Evolutionary conservation across 176 grass and related monocot genomes (phyloP), one percentile per base, ranked within the genome.

Genomic region (Typha latifolia): DNA sequence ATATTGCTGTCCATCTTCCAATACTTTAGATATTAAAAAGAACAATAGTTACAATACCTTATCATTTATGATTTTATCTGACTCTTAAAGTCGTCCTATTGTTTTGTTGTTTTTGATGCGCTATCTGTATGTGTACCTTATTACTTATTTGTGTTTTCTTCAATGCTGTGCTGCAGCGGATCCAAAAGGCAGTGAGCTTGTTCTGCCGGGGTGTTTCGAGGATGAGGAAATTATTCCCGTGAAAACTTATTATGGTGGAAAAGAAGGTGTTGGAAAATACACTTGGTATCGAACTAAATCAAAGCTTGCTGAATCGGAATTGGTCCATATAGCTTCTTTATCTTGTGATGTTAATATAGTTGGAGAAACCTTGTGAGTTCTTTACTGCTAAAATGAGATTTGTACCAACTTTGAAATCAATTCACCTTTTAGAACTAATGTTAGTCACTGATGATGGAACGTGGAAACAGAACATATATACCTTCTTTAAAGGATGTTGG

Each of bases 201-300:
- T 87, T 77, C 52, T 92, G 70, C 85, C 89, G 12, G 73, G 74
- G 24, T 99, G 83, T 90, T 76, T 70, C 56, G 66, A 99, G 83
- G 94, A 99, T 69, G 75, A 62, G 27, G 89, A 93, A 90, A 68
- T 99, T 82, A 75, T 81, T 78, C 94, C 94, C 34, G 21, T 78
- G 62, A 99, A 90, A 85, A 75, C 66, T 63, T 99, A 99, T 51
- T 99, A 86, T 59, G 94, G 94, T 84, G 94, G 94, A 49, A 84
- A 79, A 48, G 94, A 99, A 84, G 94, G 94, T 59, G 63, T 59
- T 71, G 86, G 83, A 29, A 90, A 64, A 65, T 99, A 93, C 80
- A 85, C 64, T 67, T 99, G 94, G 94, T 93, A 82, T 56, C 79
- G 79, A 76, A 80, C 79, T 62, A 83, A 79, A 83, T 67, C 84